Percentiles rank a stretch among this genome's conserved stretches.
These are phyloP conservation scores for Bretschneidera sinensis DNA, from an alignment of 345 rosid species.

Conservation along the genomic window DNA sequence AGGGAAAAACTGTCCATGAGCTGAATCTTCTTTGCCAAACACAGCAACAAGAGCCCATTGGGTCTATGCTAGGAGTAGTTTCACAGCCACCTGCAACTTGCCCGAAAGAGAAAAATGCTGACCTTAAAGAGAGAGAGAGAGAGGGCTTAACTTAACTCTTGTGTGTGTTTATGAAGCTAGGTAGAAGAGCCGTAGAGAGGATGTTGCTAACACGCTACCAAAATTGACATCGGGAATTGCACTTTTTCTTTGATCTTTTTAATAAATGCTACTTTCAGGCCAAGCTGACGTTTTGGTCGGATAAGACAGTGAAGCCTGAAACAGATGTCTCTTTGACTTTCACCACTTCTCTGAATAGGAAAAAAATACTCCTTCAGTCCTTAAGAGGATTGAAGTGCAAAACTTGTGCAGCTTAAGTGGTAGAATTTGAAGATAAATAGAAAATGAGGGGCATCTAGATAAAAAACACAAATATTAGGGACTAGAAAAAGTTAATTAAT, in stretches of 20 bases:
- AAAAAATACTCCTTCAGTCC: too few species aligned
- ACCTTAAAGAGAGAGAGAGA: too few species aligned
- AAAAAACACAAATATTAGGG: background rate
- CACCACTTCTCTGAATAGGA: too few species aligned
- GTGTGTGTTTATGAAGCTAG: background rate
- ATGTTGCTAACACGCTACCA: constrained; percentile 16
- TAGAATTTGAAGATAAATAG: background rate
- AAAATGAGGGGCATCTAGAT: background rate
- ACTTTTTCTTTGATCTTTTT: background rate
- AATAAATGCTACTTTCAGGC: constrained; percentile 16
- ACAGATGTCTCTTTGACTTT: constrained; percentile 20
- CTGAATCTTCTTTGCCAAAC: too few species aligned
- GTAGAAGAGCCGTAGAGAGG: background rate
- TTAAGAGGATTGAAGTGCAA: too few species aligned
- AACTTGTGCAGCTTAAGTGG: too few species aligned
- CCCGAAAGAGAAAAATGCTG: too few species aligned
- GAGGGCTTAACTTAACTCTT: too few species aligned
- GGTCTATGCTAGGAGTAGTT: too few species aligned
- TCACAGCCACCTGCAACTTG: too few species aligned
- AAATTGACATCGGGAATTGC: constrained; percentile 28
- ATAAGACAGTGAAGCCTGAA: constrained; percentile 15
- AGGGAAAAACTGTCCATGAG: too few species aligned
- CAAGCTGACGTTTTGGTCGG: constrained; percentile 22
- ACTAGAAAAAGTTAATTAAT: constrained; percentile 19
- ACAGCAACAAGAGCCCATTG: too few species aligned